Base-by-base conservation (phyloP, 2,329 filamentous ascomycete species). In the Akanthomyces uredinophilus region DNA sequence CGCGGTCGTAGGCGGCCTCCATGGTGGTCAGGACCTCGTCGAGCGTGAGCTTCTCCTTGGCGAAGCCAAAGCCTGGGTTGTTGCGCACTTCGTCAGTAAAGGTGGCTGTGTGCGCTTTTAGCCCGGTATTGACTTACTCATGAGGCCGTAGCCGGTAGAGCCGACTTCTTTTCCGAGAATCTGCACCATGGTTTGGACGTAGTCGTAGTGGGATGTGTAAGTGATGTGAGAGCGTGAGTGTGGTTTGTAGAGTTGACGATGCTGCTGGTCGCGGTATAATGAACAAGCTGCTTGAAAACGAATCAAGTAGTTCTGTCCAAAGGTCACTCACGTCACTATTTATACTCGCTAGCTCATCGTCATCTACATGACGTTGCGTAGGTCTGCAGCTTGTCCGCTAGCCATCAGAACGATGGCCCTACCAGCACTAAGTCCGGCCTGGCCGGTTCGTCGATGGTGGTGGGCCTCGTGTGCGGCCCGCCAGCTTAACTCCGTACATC, bases 11-110 rank as follows among this genome's bases (percentile, higher is more conserved):
- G 6, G 85, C 76, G 20, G 81, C 78, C 66, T 81, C 81, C 73
- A 89, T 77, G 13, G 83, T 81, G 49, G 79, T 79, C 64, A 87
- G 79, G 43, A 80, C 75, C 64, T 82, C 74, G 39, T 83, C 79
- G 16, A 80, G 69, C 2, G 80, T 70, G 11, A 53, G 47, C 49
- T 51, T 32, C 5, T 60, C 39, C 39, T 37, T 35, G 49, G 57
- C 49, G 24, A 53, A 29, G 39, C 49, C 57, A n/a, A 60, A 53
- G 49, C 57, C 49, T 53, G 20, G 16, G 66, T 78, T 29, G 66
- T 78, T 29, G 27, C 27, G 27, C 4, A 29, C 4, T 6, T 29
- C 27, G 27, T 51, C 16, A 35, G 32, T 8, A 11, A 35, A 35
- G 20, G 20, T 32, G 29, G 20, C 11, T 10, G 27, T 16, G 18